phyloP scores from a whole-genome alignment of 441 rosid genomes.

The Bruguiera hainesii region DNA sequence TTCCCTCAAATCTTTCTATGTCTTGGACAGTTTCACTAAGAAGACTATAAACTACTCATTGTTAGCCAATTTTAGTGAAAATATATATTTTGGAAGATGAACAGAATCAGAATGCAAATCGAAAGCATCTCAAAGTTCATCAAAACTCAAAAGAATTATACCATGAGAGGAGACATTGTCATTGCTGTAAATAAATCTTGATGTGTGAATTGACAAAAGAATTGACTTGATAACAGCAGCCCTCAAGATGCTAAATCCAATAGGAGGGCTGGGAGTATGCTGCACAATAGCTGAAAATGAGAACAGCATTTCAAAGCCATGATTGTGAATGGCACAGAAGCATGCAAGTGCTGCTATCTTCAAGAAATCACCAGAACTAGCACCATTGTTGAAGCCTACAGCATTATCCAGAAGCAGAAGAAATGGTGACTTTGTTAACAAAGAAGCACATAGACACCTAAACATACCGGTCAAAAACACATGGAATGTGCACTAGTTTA shows the following conservation, averaged over 20 bases:
- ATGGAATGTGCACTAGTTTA: neutral
- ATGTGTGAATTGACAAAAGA: constrained; percentile 77
- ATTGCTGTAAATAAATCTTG: constrained; percentile 46
- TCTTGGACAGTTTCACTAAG: too few species aligned
- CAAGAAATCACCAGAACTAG: constrained; percentile 73
- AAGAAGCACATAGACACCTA: neutral
- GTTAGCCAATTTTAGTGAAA: too few species aligned
- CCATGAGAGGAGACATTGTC: constrained; percentile 66
- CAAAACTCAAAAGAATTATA: constrained; percentile 36
- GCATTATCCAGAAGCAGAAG: constrained; percentile 9
- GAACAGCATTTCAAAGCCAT: constrained; percentile 86
- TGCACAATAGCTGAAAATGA: constrained; percentile 90
- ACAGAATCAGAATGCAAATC: constrained; percentile 10
- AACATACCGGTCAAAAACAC: neutral
- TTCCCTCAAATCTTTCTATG: too few species aligned
- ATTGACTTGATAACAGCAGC: constrained; percentile 98
- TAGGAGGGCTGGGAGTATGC: constrained; percentile 84
- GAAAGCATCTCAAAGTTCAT: constrained; percentile 17
- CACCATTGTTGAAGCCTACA: constrained; percentile 77
- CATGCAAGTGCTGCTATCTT: constrained; percentile 93
- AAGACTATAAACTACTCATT: too few species aligned
- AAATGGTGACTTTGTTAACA: neutral
- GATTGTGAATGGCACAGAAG: constrained; percentile 91
- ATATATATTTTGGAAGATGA: neutral
- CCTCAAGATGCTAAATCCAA: constrained; percentile 90